Evolutionary conservation across 108 stramenopile species (phyloP).

Genomic region (Nitzschia sp.): DNA sequence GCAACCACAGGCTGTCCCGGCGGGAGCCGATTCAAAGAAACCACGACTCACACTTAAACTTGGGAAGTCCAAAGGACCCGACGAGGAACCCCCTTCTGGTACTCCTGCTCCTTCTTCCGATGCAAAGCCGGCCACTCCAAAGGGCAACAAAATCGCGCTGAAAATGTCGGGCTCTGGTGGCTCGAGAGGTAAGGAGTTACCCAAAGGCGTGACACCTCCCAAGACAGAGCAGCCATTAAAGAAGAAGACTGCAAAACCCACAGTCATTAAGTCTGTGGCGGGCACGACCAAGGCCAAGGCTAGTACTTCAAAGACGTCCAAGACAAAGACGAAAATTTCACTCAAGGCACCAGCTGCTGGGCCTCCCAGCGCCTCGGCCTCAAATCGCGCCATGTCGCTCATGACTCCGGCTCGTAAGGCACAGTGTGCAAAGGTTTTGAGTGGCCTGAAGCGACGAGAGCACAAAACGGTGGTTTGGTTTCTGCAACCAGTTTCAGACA

Average conservation of each 20-base stretch:
- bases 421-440: constrained; percentile 70
- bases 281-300: constrained; percentile 17
- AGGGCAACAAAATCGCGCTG: constrained; percentile 41
- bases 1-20: constrained; percentile 5
- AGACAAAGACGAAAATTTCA: constrained; percentile 21
- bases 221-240: background rate
- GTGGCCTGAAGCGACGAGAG: constrained; percentile 66
- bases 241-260: constrained; percentile 19
- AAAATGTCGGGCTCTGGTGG: constrained; percentile 37
- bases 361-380: background rate
- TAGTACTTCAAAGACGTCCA: constrained; percentile 25
- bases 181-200: constrained; percentile 54
- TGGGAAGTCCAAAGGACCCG: constrained; percentile 12
- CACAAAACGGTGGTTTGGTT: constrained; percentile 57
- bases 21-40: constrained; percentile 33
- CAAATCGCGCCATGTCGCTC: background rate
- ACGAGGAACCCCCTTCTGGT: background rate
- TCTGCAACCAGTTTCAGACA: constrained; percentile 73
- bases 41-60: constrained; percentile 38
- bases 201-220: constrained; percentile 41
- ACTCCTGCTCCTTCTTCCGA: background rate
- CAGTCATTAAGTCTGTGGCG: constrained; percentile 16
- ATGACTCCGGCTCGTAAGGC: constrained; percentile 61
- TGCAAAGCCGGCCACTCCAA: constrained; percentile 22
- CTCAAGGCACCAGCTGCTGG: constrained; percentile 17